Evolutionary conservation across 1,284 basidiomycete genomes (phyloP).

Genomic region (Phenoliferia sp.): DNA sequence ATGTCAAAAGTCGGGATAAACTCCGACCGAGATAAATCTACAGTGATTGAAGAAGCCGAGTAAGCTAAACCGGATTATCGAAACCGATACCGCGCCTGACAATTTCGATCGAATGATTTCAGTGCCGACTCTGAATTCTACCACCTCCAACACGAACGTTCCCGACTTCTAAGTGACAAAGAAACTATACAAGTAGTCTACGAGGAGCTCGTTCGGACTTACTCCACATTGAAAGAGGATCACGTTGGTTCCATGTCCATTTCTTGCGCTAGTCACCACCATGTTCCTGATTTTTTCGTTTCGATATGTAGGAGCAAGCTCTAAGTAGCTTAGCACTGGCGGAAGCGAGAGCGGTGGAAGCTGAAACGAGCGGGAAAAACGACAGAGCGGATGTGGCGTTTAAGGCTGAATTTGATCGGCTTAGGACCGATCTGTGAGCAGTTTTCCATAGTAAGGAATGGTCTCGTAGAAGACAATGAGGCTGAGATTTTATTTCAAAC

Average conservation of each 20-base stretch:
- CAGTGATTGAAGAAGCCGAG: no score
- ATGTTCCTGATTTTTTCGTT: neutral
- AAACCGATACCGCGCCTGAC: no score
- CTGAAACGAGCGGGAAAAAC: conserved; percentile 38
- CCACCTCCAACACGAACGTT: conserved; percentile 69
- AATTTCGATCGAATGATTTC: no score
- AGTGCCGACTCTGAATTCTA: conserved; percentile 46
- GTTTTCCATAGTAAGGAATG: no score
- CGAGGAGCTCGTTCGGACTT: conserved; percentile 64
- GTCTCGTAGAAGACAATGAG: no score
- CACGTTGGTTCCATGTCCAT: conserved; percentile 49
- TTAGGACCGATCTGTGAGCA: conserved; percentile 72
- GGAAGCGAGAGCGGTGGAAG: conserved; percentile 1
- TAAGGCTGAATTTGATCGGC: conserved; percentile 69
- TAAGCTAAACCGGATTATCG: neutral
- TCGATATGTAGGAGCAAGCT: conserved; percentile 56
- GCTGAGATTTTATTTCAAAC: no score
- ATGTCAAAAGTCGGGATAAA: conserved; percentile 58
- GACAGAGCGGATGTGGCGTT: conserved; percentile 65
- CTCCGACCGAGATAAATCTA: conserved; percentile 6
- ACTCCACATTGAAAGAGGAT: conserved; percentile 67
- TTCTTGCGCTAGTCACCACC: neutral
- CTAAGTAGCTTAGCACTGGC: conserved; percentile 54
- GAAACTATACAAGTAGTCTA: conserved; percentile 45
- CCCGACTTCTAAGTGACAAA: conserved; percentile 67